Conservation (phyloP, 2,329 filamentous ascomycete genomes). For the Knufia petricola region DNA sequence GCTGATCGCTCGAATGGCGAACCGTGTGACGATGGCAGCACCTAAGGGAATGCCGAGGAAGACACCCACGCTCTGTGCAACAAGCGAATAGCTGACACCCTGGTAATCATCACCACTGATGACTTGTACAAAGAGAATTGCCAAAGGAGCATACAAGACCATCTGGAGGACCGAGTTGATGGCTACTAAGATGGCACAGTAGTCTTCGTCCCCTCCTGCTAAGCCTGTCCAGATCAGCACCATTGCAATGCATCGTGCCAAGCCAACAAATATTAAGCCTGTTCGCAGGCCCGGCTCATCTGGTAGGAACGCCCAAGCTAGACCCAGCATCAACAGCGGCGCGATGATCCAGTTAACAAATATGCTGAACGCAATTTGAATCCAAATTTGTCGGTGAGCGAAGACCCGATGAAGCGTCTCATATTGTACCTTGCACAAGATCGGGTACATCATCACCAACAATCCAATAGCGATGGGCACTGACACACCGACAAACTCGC, state of each 20-base stretch:
- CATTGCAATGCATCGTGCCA: slow-evolving; percentile 85
- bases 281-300: slow-evolving; percentile 43
- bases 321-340: slow-evolving; percentile 60
- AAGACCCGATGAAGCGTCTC: slow-evolving; percentile 64
- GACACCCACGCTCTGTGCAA: slow-evolving; percentile 70
- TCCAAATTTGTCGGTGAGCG: slow-evolving; percentile 55
- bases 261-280: slow-evolving; percentile 70
- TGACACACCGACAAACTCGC: slow-evolving; percentile 62
- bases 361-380: slow-evolving; percentile 67
- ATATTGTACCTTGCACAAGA: slow-evolving; percentile 75
- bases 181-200: slow-evolving; percentile 72
- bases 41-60: slow-evolving; percentile 78
- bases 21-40: slow-evolving; percentile 66
- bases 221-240: slow-evolving; percentile 68
- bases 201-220: slow-evolving; percentile 67
- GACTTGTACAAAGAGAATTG: slow-evolving; percentile 59
- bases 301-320: slow-evolving; percentile 45
- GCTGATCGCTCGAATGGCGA: slow-evolving; percentile 48
- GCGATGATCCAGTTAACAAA: slow-evolving; percentile 75
- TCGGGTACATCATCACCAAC: slow-evolving; percentile 90
- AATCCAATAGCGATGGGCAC: slow-evolving; percentile 66
- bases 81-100: slow-evolving; percentile 47
- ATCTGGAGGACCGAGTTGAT: slow-evolving; percentile 68
- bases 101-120: slow-evolving; percentile 42
- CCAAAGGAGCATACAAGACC: slow-evolving; percentile 60